Evolutionary conservation across 2,329 filamentous ascomycete species (phyloP).

Genomic region (Cadophora sp.): DNA sequence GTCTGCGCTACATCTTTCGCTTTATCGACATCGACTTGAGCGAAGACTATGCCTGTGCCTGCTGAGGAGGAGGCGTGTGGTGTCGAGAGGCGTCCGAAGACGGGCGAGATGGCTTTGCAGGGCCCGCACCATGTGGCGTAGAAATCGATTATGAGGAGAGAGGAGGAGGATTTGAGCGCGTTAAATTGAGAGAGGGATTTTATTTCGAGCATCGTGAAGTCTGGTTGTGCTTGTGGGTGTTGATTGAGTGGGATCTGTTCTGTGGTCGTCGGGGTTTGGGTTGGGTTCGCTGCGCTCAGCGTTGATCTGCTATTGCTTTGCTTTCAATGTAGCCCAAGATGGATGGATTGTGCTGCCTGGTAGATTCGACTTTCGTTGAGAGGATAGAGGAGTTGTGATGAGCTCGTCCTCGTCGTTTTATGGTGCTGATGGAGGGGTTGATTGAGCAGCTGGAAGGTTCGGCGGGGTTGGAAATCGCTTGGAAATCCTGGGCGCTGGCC

Average conservation of each 20-base stretch:
- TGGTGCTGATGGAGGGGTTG: slow-evolving; percentile 11
- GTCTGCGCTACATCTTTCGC: slow-evolving; percentile 77
- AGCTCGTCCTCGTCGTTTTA: background rate
- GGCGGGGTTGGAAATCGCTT: slow-evolving; percentile 8
- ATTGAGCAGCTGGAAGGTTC: slow-evolving; percentile 10
- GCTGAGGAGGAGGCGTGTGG: slow-evolving; percentile 67
- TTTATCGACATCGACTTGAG: slow-evolving; percentile 86
- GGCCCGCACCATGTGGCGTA: slow-evolving; percentile 94
- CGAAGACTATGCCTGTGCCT: slow-evolving; percentile 73
- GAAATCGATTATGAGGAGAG: slow-evolving; percentile 53
- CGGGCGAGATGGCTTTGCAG: slow-evolving; percentile 88
- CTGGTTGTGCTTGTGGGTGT: background rate
- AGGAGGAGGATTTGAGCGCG: slow-evolving; percentile 35
- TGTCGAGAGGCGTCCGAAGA: slow-evolving; percentile 80
- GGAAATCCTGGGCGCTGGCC: background rate
- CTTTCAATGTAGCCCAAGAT: background rate
- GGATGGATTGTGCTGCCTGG: too few relatives aligned
- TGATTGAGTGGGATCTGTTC: too few relatives aligned
- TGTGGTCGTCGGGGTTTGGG: background rate
- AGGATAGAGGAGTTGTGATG: background rate
- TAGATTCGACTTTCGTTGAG: too few relatives aligned
- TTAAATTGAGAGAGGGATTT: slow-evolving; percentile 43
- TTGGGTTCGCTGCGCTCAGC: background rate
- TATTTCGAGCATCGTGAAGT: slow-evolving; percentile 40
- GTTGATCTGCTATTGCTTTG: background rate